Conservation (phyloP, 805 yeast species). For the Schizosaccharomyces japonicus region DNA sequence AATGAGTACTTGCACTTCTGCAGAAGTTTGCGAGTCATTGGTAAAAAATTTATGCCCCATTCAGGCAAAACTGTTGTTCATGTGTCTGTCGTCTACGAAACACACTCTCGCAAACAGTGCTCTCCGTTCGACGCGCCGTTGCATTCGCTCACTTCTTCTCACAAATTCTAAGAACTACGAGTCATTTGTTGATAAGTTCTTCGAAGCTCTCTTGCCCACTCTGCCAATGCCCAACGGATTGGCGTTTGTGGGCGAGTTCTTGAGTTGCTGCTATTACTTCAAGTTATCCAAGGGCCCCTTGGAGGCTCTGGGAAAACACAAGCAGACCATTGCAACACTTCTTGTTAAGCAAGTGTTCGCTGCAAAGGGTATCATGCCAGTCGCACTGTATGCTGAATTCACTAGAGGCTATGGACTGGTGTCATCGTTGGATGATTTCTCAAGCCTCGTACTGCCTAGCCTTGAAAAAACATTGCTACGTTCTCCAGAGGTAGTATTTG, state of each 20-base stretch:
- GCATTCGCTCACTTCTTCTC: not conserved
- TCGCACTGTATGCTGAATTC: not conserved
- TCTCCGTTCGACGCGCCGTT: not conserved
- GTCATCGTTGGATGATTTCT: not conserved
- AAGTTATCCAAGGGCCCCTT: not conserved
- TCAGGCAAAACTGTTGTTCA: no score
- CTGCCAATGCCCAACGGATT: not conserved
- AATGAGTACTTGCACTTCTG: no score
- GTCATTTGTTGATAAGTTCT: not conserved
- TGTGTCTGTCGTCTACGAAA: no score
- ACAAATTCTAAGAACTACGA: not conserved
- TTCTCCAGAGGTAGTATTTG: not conserved
- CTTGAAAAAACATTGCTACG: not conserved
- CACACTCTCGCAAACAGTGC: not conserved
- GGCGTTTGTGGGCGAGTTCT: not conserved
- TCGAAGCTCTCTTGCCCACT: not conserved
- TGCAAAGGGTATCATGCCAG: not conserved
- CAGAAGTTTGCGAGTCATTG: no score
- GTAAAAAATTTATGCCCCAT: no score
- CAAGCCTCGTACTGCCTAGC: not conserved
- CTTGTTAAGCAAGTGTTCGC: not conserved
- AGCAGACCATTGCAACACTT: not conserved
- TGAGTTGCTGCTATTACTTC: not conserved
- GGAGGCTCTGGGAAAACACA: not conserved
- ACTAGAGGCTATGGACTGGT: not conserved